Evolutionary conservation across 2,329 filamentous ascomycete genomes (phyloP).

Genomic region (Colletotrichum melonis): DNA sequence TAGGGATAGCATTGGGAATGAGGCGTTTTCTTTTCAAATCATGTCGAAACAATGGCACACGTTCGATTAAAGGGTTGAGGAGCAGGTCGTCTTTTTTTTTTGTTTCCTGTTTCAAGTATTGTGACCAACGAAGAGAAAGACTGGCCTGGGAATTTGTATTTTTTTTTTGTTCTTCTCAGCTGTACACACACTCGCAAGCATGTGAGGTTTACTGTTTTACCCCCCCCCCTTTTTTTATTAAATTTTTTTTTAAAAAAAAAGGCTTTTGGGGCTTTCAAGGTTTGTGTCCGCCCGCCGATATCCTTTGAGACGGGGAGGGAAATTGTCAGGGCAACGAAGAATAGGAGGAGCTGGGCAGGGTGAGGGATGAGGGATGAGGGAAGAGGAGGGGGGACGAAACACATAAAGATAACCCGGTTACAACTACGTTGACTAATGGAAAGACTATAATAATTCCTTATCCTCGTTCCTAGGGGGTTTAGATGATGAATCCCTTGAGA

Average conservation of each 20-base stretch:
- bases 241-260: too few species aligned
- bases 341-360: too few species aligned
- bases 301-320: too few species aligned
- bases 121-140: conserved; percentile 30
- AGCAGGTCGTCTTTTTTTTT: conserved; percentile 2
- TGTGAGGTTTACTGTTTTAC: not conserved
- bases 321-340: too few species aligned
- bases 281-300: too few species aligned
- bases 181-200: not conserved
- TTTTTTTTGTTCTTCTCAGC: not conserved
- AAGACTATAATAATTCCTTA: not conserved
- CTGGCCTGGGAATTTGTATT: not conserved
- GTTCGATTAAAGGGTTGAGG: not conserved
- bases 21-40: conserved; percentile 31
- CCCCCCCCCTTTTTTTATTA: too few species aligned
- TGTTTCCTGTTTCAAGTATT: conserved; percentile 5
- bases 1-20: conserved; percentile 33
- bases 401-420: not conserved
- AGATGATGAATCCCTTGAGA: too few species aligned
- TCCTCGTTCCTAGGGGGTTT: not conserved
- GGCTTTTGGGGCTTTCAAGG: too few species aligned
- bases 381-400: not conserved
- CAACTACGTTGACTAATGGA: conserved; percentile 1
- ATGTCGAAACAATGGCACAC: not conserved
- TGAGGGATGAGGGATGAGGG: not conserved